phyloP scores from a whole-genome alignment of 1,284 basidiomycete genomes.

The Tilletia horrida region DNA sequence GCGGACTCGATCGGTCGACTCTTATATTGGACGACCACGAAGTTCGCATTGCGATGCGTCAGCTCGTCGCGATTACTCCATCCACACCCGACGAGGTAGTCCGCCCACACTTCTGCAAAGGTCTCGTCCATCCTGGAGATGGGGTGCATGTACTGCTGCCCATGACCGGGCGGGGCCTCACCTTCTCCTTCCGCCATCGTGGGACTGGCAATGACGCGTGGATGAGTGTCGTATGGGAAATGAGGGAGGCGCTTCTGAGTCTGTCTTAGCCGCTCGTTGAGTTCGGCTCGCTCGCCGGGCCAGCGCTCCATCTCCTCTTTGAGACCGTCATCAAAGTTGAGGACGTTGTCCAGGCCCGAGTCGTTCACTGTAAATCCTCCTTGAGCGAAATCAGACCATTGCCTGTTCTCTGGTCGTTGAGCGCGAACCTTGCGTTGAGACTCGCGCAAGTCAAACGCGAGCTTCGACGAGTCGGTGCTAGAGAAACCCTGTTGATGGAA shows the following conservation, averaged over 20 bases:
- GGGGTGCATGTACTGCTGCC: slow-evolving; percentile 27
- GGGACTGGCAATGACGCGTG: slow-evolving; percentile 35
- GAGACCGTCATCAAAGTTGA: slow-evolving; percentile 48
- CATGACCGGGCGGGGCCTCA: slow-evolving; percentile 23
- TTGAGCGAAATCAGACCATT: slow-evolving; percentile 48
- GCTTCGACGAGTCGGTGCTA: slow-evolving; percentile 44
- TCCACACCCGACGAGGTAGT: slow-evolving; percentile 48
- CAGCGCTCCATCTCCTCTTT: slow-evolving; percentile 41
- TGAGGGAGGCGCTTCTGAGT: slow-evolving; percentile 33
- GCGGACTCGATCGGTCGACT: slow-evolving; percentile 33
- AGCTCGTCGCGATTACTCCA: slow-evolving; percentile 54
- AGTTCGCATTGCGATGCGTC: slow-evolving; percentile 50
- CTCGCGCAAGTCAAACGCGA: slow-evolving; percentile 50
- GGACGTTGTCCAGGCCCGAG: slow-evolving; percentile 31
- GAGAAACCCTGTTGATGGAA: slow-evolving; percentile 33
- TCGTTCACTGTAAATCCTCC: slow-evolving; percentile 37
- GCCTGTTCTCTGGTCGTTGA: slow-evolving; percentile 31
- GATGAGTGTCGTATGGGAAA: slow-evolving; percentile 47
- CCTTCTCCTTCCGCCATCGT: background rate
- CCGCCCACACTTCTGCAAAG: slow-evolving; percentile 52
- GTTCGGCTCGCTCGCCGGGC: slow-evolving; percentile 32
- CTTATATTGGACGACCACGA: slow-evolving; percentile 52
- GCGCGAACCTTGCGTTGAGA: slow-evolving; percentile 35
- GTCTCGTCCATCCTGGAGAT: slow-evolving; percentile 46
- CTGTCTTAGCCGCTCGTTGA: slow-evolving; percentile 27